Base-by-base conservation (phyloP, 1,284 basidiomycete genomes). In the Rhodotorula sp. region DNA sequence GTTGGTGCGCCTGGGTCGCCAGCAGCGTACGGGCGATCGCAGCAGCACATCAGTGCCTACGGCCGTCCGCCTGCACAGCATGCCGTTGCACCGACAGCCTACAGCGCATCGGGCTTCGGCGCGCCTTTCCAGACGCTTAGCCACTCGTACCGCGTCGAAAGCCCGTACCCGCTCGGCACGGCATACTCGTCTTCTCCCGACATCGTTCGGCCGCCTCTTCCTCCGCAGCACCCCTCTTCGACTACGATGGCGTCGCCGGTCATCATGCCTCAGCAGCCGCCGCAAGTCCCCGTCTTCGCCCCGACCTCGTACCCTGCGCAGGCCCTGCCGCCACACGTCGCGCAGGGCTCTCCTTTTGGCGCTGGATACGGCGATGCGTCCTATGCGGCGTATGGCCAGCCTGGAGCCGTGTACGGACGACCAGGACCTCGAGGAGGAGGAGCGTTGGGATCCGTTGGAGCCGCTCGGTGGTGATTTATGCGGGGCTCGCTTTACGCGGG, bases 181-280 rank as follows among this genome's bases (percentile, higher is more conserved):
- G 34, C 27, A 32, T 30, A 36, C n/a, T 53, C 59, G 46, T 56
- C 53, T 39, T 34, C 57, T 2, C 55, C n/a, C 29, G 27, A 3
- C 34, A 59, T 27, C 20, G 34, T 32, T 7, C 30, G 49, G 15
- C 49, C 66, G 48, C 49, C 46, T 7, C 62, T 32, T 15, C 62
- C 34, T 5, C 62, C 27, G 36, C 49, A 46, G 7, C 27, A 22
- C 19, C n/a, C 34, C 20, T 24, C 34, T 10, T n/a, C 49, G 2
- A 56, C 67, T 53, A 72, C 66, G n/a, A 67, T 66, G 65, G 58
- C 62, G 11, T 67, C 64, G 24, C 71, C 71, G 4, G 71, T 72
- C 44, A 70, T 72, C 47, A 48, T 67, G 27, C 71, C 64, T 13
- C 65, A 62, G 55, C 58, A 66, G 20, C 48, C 60, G 27, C 71